phyloP scores from a whole-genome alignment of 2,329 filamentous ascomycete genomes.

The Stenocarpella maydis region DNA sequence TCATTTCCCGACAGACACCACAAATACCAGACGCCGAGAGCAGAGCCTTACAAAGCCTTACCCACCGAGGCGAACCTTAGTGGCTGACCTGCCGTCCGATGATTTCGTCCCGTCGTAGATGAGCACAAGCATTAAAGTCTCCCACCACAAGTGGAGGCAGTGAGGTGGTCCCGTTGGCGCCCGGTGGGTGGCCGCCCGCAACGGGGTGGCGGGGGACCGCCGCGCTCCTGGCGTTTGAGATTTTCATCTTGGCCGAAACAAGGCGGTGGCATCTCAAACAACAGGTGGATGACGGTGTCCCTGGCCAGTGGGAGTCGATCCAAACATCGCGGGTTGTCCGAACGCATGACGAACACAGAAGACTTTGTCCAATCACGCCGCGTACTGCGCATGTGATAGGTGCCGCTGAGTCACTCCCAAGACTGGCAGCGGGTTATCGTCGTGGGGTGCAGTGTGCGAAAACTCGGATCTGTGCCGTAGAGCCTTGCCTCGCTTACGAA shows the following conservation, averaged over 20 bases:
- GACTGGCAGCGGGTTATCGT: background rate
- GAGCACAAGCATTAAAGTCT: conserved; percentile 13
- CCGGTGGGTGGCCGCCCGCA: conserved; percentile 1
- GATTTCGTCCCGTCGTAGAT: conserved; percentile 11
- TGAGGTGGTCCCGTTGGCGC: background rate
- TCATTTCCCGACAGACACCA: conserved; percentile 14
- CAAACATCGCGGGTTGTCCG: background rate
- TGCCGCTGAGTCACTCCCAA: conserved; percentile 4
- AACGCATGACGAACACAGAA: background rate
- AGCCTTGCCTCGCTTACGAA: background rate
- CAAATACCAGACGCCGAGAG: conserved; percentile 18
- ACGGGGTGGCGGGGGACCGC: conserved; percentile 8
- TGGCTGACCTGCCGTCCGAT: conserved; percentile 22
- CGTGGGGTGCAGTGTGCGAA: background rate
- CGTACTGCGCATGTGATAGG: too few relatives aligned
- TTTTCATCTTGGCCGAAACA: conserved; percentile 25
- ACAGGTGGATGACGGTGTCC: conserved; percentile 21
- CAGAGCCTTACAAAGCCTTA: conserved; percentile 14
- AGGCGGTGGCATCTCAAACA: conserved; percentile 27
- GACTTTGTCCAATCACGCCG: too few relatives aligned
- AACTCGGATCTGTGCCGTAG: background rate
- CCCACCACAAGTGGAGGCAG: background rate
- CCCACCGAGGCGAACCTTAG: conserved; percentile 21
- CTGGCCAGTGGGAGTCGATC: background rate
- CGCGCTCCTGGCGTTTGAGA: conserved; percentile 25